Evolutionary conservation across 2,329 filamentous ascomycete species (phyloP).

Genomic region (Claviceps sp.): DNA sequence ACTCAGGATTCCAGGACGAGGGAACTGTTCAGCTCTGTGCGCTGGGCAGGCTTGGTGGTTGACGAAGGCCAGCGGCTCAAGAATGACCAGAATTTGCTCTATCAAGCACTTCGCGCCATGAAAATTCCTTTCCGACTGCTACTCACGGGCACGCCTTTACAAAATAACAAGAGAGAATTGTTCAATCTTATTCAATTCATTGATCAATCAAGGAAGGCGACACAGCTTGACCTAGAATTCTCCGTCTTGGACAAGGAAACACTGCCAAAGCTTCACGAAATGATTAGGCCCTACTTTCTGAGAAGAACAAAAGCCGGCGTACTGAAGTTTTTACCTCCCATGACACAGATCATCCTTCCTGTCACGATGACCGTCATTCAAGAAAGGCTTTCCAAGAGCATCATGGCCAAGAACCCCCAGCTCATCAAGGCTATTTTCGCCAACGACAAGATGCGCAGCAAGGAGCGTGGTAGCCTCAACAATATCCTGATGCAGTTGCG

Average conservation of each 20-base stretch:
- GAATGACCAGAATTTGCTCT: conserved; percentile 77
- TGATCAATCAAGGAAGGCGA: conserved; percentile 57
- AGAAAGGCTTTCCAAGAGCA: conserved; percentile 87
- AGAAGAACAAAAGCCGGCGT: conserved; percentile 81
- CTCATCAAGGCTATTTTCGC: conserved; percentile 80
- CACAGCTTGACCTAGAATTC: conserved; percentile 61
- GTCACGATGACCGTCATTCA: conserved; percentile 93
- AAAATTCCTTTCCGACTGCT: conserved; percentile 73
- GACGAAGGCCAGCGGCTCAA: conserved; percentile 95
- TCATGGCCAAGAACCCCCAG: conserved; percentile 79
- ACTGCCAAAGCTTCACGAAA: conserved; percentile 63
- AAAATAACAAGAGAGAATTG: conserved; percentile 89
- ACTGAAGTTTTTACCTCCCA: conserved; percentile 78
- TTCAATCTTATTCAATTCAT: conserved; percentile 97
- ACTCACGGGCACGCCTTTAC: conserved; percentile 81
- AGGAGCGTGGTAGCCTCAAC: conserved; percentile 69
- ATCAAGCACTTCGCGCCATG: conserved; percentile 58
- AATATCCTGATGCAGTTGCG: conserved; percentile 93
- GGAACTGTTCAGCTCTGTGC: conserved; percentile 52
- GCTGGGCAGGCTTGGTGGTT: conserved; percentile 80
- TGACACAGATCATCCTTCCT: conserved; percentile 89
- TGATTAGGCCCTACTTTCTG: conserved; percentile 62
- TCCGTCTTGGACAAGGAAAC: conserved; percentile 71
- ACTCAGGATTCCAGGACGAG: conserved; percentile 60
- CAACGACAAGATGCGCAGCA: conserved; percentile 48